Evolutionary conservation across 2,329 filamentous ascomycete genomes (phyloP).

Genomic region (Helicocarpus griseus): DNA sequence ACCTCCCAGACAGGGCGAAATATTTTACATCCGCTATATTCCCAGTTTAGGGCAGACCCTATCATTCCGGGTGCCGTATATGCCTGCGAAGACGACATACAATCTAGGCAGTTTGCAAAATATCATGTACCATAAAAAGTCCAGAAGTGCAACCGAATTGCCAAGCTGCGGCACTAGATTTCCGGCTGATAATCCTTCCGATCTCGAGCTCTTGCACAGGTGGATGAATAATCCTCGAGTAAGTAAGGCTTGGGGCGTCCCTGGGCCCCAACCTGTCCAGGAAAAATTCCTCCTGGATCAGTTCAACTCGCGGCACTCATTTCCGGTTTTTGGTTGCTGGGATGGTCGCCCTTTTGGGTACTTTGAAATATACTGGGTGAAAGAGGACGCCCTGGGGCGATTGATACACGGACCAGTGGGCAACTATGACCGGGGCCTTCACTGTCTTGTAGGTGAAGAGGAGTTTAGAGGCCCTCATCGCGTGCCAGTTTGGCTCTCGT

Average conservation of each 20-base stretch:
- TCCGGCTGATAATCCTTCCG: conserved; percentile 37
- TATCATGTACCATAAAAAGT: conserved; percentile 16
- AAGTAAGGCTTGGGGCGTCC: conserved; percentile 71
- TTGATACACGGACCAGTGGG: conserved; percentile 55
- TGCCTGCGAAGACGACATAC: conserved; percentile 43
- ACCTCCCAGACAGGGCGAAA: conserved; percentile 79
- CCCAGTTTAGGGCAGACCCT: conserved; percentile 75
- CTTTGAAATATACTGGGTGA: conserved; percentile 98
- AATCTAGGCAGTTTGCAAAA: conserved; percentile 18
- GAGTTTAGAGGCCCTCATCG: conserved; percentile 73
- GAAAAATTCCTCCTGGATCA: conserved; percentile 58
- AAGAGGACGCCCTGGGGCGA: conserved; percentile 71
- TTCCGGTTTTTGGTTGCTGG: conserved; percentile 88
- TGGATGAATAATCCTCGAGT: conserved; percentile 90
- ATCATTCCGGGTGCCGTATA: conserved; percentile 74
- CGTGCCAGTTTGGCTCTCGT: conserved; percentile 71
- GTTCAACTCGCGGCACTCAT: conserved; percentile 62
- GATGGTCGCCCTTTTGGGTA: conserved; percentile 93
- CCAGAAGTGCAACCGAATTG: conserved; percentile 3
- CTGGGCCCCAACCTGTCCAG: conserved; percentile 46
- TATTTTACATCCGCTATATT: conserved; percentile 82
- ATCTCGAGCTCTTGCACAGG: conserved; percentile 61
- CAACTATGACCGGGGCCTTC: conserved; percentile 81
- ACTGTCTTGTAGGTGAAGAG: conserved; percentile 83
- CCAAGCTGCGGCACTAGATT: not conserved